Conservation (phyloP, 2,329 filamentous ascomycete genomes). For the Colletotrichum orbiculare region DNA sequence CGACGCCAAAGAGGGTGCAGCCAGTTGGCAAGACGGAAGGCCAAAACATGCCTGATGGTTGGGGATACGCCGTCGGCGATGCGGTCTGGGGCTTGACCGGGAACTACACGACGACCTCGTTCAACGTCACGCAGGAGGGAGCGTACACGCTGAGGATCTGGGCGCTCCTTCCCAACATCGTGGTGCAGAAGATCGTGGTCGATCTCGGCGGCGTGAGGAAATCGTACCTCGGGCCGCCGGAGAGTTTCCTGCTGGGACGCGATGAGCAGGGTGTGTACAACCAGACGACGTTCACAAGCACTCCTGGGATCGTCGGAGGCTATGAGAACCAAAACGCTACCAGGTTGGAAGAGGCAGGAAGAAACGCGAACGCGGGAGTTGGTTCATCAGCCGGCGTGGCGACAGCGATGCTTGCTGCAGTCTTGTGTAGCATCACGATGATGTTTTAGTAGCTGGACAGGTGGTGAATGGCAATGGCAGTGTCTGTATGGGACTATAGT, state of each 20-base stretch:
- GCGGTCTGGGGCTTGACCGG: slow-evolving; percentile 56
- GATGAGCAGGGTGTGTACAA: slow-evolving; percentile 51
- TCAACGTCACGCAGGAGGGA: slow-evolving; percentile 53
- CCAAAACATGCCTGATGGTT: slow-evolving; percentile 53
- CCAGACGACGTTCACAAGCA: slow-evolving; percentile 50
- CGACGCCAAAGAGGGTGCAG: slow-evolving; percentile 48
- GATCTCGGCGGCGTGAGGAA: slow-evolving; percentile 65
- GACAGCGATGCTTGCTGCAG: slow-evolving; percentile 3
- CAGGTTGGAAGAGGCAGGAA: not conserved
- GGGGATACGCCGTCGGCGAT: slow-evolving; percentile 57
- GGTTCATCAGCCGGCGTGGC: not conserved
- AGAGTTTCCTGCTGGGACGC: slow-evolving; percentile 61
- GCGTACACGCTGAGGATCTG: slow-evolving; percentile 62
- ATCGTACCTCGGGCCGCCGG: slow-evolving; percentile 67
- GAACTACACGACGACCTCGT: slow-evolving; percentile 58
- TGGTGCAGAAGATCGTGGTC: slow-evolving; percentile 67
- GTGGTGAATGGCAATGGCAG: no score
- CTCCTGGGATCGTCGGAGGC: slow-evolving; percentile 33
- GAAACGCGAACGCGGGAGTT: not conserved
- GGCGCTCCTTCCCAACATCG: slow-evolving; percentile 62
- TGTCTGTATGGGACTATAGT: no score
- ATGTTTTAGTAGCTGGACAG: not conserved
- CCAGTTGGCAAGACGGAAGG: slow-evolving; percentile 56
- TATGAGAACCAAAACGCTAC: slow-evolving; percentile 18
- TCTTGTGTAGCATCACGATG: not conserved